Conservation (phyloP, 768 basidiomycete species). For the Crassisporium funariophilum region DNA sequence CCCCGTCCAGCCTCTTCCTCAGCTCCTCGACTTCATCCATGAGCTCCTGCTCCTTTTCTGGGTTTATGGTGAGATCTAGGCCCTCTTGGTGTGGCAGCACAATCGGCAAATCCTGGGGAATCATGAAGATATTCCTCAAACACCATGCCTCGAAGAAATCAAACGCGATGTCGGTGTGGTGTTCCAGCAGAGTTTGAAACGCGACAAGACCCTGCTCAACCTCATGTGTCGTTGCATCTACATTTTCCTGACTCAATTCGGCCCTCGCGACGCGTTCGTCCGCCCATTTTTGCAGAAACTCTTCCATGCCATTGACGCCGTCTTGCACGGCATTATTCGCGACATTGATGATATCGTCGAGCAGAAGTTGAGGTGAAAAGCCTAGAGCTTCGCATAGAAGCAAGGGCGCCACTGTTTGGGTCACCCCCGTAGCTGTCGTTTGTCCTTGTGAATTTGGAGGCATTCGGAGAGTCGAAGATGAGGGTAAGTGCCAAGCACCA, state of each 20-base stretch:
- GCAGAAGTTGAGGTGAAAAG: slow-evolving; percentile 80
- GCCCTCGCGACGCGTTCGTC: slow-evolving; percentile 56
- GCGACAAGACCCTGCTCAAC: slow-evolving; percentile 80
- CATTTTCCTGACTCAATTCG: slow-evolving; percentile 31
- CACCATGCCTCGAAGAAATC: slow-evolving; percentile 93
- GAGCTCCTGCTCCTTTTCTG: slow-evolving; percentile 61
- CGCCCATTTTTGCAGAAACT: slow-evolving; percentile 74
- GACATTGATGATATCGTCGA: slow-evolving; percentile 86
- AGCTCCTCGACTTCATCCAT: slow-evolving; percentile 70
- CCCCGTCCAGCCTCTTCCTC: slow-evolving; percentile 67
- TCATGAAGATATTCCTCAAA: slow-evolving; percentile 82
- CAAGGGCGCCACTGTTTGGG: slow-evolving; percentile 39
- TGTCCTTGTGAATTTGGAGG: slow-evolving; percentile 1
- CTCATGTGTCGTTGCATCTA: slow-evolving; percentile 66
- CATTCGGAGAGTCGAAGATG: too few species aligned
- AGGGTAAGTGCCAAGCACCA: too few species aligned
- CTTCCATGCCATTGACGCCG: slow-evolving; percentile 79
- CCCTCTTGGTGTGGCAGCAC: slow-evolving; percentile 78
- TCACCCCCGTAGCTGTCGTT: not conserved
- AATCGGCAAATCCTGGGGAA: slow-evolving; percentile 67
- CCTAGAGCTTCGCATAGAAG: slow-evolving; percentile 76
- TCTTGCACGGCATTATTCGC: slow-evolving; percentile 79
- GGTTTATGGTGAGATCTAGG: slow-evolving; percentile 62
- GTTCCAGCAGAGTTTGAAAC: slow-evolving; percentile 87
- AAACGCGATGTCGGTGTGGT: slow-evolving; percentile 87